Percentiles rank a stretch among this genome's conserved stretches.
Evolutionary conservation across 495 filamentous ascomycete species (phyloP).

Genomic region (Chlorociboria aeruginascens): DNA sequence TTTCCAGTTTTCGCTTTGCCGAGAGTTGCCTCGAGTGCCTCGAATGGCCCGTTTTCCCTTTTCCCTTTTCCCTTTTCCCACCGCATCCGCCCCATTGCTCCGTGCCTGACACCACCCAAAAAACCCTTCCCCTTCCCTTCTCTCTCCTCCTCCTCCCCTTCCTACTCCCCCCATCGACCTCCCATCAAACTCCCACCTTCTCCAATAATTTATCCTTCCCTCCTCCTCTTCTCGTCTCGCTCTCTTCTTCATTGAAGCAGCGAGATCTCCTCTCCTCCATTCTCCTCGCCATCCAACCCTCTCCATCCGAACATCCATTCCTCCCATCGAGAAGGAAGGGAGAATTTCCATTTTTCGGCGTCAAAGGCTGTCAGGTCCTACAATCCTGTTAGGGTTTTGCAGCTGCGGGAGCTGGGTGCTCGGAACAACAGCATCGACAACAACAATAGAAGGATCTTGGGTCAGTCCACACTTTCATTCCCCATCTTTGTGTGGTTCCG

Average conservation of each 20-base stretch:
- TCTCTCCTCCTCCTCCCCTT: no score
- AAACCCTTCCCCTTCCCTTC: no score
- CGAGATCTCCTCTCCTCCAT: not conserved
- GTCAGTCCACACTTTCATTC: not conserved
- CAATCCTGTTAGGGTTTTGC: not conserved
- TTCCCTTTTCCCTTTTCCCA: no score
- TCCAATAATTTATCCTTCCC: not conserved
- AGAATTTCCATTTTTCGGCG: not conserved
- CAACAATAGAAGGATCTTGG: not conserved
- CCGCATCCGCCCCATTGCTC: no score
- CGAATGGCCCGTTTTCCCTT: no score
- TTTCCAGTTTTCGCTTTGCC: no score
- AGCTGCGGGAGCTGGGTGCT: not conserved
- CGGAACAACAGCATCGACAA: not conserved
- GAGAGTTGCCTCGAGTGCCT: no score
- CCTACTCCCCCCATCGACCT: no score
- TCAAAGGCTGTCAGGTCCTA: not conserved
- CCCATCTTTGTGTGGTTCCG: no score
- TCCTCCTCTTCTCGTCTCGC: not conserved
- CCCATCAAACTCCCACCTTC: not conserved
- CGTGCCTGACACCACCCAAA: no score
- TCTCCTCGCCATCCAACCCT: not conserved
- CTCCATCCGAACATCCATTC: not conserved
- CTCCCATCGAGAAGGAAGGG: not conserved
- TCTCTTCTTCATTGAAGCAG: constrained; percentile 1